Evolutionary conservation across 352 stramenopile genomes (phyloP).

Genomic region (Pythium vanterpoolii): DNA sequence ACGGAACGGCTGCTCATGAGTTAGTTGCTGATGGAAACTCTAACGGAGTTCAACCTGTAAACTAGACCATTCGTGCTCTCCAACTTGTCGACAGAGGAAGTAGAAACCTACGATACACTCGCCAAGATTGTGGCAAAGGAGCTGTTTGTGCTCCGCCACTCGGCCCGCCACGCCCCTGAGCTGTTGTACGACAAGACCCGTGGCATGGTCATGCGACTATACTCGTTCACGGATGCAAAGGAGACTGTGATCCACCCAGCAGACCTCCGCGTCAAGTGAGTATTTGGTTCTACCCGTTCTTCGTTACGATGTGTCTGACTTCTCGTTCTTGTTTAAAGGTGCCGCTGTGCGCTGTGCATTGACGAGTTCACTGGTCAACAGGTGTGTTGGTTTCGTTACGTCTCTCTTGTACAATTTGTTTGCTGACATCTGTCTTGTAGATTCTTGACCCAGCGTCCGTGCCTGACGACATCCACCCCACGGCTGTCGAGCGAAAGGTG

Average conservation of each 20-base stretch:
- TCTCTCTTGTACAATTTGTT: not conserved
- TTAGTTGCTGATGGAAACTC: not conserved
- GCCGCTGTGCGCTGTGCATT: constrained; percentile 81
- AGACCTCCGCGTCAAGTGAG: constrained; percentile 68
- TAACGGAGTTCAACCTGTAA: not conserved
- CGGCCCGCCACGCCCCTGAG: constrained; percentile 64
- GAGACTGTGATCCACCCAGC: constrained; percentile 70
- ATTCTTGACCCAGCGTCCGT: constrained; percentile 72
- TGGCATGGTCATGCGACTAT: constrained; percentile 77
- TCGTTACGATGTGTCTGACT: not conserved
- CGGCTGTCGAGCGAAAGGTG: constrained; percentile 81
- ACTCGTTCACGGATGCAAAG: constrained; percentile 66
- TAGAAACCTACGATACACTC: constrained; percentile 64
- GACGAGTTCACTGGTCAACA: constrained; percentile 85
- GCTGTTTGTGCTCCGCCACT: constrained; percentile 73
- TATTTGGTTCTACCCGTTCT: no score
- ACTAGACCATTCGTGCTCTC: constrained; percentile 77
- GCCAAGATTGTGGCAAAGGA: constrained; percentile 73
- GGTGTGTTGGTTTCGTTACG: constrained; percentile 26
- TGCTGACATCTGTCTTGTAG: constrained; percentile 23
- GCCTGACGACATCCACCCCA: constrained; percentile 76
- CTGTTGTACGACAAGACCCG: constrained; percentile 76
- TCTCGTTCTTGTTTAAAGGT: constrained; percentile 31
- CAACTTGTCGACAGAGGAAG: constrained; percentile 55
- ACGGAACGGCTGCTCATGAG: not conserved